phyloP scores from a whole-genome alignment of 2,329 filamentous ascomycete genomes.

The Fusarium dimerum region DNA sequence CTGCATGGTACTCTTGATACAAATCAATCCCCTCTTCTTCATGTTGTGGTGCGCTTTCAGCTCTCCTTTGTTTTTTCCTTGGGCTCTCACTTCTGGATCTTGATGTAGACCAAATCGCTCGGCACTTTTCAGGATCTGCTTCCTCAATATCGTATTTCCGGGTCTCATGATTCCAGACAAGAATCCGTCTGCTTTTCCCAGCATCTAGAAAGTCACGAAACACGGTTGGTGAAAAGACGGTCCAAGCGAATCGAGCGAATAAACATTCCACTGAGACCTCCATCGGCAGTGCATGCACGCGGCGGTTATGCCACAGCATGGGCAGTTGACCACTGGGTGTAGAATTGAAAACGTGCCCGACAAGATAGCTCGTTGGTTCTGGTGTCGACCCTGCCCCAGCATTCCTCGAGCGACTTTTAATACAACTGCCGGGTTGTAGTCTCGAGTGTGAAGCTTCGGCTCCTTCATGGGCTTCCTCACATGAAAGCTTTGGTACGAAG shows the following conservation, averaged over 20 bases:
- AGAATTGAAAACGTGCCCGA: neutral
- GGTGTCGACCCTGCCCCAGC: neutral
- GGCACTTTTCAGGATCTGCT: neutral
- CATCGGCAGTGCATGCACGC: neutral
- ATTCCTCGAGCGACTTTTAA: neutral
- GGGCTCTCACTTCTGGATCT: slow-evolving; percentile 5
- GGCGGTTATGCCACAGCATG: neutral
- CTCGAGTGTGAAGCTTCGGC: too few relatives aligned
- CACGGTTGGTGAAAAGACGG: slow-evolving; percentile 3
- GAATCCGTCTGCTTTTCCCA: neutral
- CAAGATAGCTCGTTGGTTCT: neutral
- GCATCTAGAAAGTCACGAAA: slow-evolving; percentile 7
- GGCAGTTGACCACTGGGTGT: neutral
- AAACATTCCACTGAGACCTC: slow-evolving; percentile 1
- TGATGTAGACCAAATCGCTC: neutral
- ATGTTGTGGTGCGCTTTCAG: neutral
- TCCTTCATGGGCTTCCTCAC: neutral
- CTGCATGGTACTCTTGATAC: too few relatives aligned
- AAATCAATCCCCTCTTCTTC: too few relatives aligned
- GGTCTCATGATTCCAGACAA: neutral
- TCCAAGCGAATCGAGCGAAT: slow-evolving; percentile 7
- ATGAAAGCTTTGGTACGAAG: neutral
- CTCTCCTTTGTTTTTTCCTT: neutral
- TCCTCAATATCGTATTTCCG: neutral
- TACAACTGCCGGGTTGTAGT: neutral